A percentile compares a stretch with the other conserved stretches of the same genome.
These are phyloP conservation scores for Umbelopsis isabellina DNA, from an alignment of 192 early-diverging fungal species.

Conservation along the genomic window DNA sequence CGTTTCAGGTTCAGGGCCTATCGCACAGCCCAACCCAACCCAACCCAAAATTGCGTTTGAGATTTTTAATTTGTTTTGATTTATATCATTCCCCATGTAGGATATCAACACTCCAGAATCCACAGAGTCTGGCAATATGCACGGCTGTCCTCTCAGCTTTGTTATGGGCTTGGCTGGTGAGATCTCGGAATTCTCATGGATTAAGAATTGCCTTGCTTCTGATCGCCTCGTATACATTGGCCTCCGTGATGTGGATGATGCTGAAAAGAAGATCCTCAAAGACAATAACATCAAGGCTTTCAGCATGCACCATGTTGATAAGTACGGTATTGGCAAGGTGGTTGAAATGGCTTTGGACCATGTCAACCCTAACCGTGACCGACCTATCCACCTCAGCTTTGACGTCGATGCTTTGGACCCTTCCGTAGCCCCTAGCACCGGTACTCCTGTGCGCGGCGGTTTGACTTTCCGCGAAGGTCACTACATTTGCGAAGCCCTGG, in stretches of 20 bases:
- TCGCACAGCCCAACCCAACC: not conserved
- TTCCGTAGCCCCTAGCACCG: constrained; percentile 90
- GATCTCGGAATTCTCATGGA: constrained; percentile 74
- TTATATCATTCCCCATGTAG: constrained; percentile 26
- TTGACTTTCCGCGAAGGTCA: constrained; percentile 96
- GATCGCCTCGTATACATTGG: constrained; percentile 94
- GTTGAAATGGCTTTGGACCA: constrained; percentile 93
- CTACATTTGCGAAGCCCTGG: constrained; percentile 91
- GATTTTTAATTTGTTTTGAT: constrained; percentile 8
- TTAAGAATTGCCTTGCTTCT: constrained; percentile 72
- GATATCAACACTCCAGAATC: constrained; percentile 93
- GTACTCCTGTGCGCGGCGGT: constrained; percentile 94
- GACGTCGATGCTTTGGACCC: constrained; percentile 98
- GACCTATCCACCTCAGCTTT: constrained; percentile 88
- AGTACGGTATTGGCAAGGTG: constrained; percentile 89
- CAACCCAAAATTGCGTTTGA: not conserved
- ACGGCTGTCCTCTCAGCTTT: constrained; percentile 94
- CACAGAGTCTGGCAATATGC: constrained; percentile 90
- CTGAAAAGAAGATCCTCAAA: constrained; percentile 84
- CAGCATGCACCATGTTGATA: constrained; percentile 96
- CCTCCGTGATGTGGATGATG: constrained; percentile 89
- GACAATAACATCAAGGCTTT: constrained; percentile 90
- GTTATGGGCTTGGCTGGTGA: constrained; percentile 79
- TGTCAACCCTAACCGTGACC: constrained; percentile 71
- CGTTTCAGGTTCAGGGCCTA: no score